A percentile compares a stretch with the other conserved stretches of the same genome.
phyloP scores from a whole-genome alignment of 495 filamentous ascomycete genomes.

The Zalerion maritima region DNA sequence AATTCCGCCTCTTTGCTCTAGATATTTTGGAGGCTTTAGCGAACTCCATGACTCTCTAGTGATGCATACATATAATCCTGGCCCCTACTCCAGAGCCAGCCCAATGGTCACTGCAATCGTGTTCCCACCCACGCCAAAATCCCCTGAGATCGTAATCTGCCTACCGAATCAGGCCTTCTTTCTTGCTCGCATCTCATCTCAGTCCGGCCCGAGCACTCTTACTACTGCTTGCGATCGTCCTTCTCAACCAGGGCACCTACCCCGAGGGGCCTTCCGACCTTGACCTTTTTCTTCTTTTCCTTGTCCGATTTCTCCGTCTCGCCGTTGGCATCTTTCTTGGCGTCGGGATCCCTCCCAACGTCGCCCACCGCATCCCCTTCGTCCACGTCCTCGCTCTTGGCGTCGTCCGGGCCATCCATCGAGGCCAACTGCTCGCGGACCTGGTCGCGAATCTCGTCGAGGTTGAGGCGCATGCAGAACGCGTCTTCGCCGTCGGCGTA shows the following conservation, averaged over 20 bases:
- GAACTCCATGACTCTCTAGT: too few species aligned
- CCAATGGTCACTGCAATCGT: too few species aligned
- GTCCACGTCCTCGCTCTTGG: constrained; percentile 20
- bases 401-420: constrained; percentile 19
- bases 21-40: too few species aligned
- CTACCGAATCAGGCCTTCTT: too few species aligned
- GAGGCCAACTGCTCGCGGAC: constrained; percentile 15
- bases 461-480: constrained; percentile 79
- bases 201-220: too few species aligned
- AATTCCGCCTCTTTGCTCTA: too few species aligned
- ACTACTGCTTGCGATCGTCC: constrained; percentile 43
- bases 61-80: too few species aligned
- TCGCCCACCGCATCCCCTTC: constrained; percentile 33
- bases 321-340: constrained; percentile 12
- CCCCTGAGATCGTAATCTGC: too few species aligned
- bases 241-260: constrained; percentile 78
- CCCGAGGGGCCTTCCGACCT: constrained; percentile 65
- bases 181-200: too few species aligned
- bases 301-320: constrained; percentile 28
- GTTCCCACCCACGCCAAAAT: too few species aligned
- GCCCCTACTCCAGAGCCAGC: too few species aligned
- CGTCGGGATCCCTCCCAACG: constrained; percentile 22
- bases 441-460: constrained; percentile 44
- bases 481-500: constrained; percentile 98
- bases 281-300: constrained; percentile 40